phyloP scores from a whole-genome alignment of 129 eudicot genomes.

The Lactuca sativa region DNA sequence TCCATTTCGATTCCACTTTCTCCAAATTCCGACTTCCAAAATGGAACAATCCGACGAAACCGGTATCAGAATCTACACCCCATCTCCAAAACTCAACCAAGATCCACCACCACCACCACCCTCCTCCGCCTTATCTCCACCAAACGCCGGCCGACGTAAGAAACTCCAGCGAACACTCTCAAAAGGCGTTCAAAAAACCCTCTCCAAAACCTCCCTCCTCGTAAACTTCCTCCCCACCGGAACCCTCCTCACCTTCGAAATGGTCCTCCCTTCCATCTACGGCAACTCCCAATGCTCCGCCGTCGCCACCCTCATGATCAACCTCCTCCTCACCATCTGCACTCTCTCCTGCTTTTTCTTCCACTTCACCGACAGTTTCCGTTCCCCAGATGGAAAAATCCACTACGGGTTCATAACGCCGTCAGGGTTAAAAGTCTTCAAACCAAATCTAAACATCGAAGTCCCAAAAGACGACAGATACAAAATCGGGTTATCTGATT shows the following conservation, averaged over 20 bases:
- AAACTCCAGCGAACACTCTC: slow-evolving; percentile 44
- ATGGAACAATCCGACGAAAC: slow-evolving; percentile 59
- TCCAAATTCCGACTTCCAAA: slow-evolving; percentile 12
- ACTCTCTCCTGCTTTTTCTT: slow-evolving; percentile 84
- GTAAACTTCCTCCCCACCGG: slow-evolving; percentile 97
- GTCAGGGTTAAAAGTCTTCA: slow-evolving; percentile 71
- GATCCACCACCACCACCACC: slow-evolving; percentile 29
- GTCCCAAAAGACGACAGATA: slow-evolving; percentile 76
- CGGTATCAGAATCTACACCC: slow-evolving; percentile 73
- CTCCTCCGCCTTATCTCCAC: slow-evolving; percentile 20
- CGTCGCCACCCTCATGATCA: slow-evolving; percentile 67
- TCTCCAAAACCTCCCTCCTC: slow-evolving; percentile 84
- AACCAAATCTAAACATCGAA: slow-evolving; percentile 46
- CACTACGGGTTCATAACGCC: slow-evolving; percentile 80
- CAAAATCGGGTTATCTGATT: slow-evolving; percentile 53
- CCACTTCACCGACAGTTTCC: slow-evolving; percentile 92
- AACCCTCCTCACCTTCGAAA: slow-evolving; percentile 83
- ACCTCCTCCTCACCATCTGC: slow-evolving; percentile 53
- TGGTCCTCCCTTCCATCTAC: slow-evolving; percentile 85
- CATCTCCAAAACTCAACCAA: slow-evolving; percentile 42
- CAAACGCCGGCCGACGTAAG: slow-evolving; percentile 32
- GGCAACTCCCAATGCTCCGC: slow-evolving; percentile 53
- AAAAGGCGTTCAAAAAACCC: slow-evolving; percentile 75
- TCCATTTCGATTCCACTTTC: neutral
- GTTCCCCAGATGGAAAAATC: slow-evolving; percentile 70